Percentiles rank a stretch among this genome's conserved stretches.
phyloP scores from a whole-genome alignment of 2,329 filamentous ascomycete species.

The Exserohilum turcica region DNA sequence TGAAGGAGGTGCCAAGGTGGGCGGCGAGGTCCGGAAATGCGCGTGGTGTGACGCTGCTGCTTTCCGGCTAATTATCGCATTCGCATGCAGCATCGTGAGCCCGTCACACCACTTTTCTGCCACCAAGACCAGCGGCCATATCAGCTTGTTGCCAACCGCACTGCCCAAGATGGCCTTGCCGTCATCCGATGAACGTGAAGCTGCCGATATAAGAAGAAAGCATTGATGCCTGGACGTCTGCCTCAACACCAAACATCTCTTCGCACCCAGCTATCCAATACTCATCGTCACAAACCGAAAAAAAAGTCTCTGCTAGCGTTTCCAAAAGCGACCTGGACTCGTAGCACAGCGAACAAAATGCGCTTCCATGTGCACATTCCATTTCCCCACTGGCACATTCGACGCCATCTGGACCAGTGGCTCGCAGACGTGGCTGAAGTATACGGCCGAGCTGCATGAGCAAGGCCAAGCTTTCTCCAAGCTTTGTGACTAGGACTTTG shows the following conservation, averaged over 20 bases:
- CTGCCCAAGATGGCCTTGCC: not conserved
- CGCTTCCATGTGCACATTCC: slow-evolving; percentile 1
- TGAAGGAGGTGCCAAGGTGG: not conserved
- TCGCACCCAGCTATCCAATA: not conserved
- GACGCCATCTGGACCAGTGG: slow-evolving; percentile 9
- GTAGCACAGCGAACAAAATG: not conserved
- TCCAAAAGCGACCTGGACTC: not conserved
- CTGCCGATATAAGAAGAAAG: not conserved
- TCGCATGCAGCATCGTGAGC: not conserved
- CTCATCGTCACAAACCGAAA: not conserved
- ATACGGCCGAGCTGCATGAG: slow-evolving; percentile 5
- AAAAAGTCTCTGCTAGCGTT: not conserved
- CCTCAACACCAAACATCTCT: not conserved
- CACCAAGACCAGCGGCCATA: not conserved
- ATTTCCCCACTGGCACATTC: not conserved
- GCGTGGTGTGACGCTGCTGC: not conserved
- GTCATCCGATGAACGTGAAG: not conserved
- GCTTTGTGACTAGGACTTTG: not conserved
- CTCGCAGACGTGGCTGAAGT: slow-evolving; percentile 11
- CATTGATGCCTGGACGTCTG: not conserved
- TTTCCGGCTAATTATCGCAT: slow-evolving; percentile 1
- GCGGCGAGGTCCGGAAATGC: not conserved
- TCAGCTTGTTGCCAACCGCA: not conserved
- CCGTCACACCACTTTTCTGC: not conserved
- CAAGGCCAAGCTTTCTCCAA: slow-evolving; percentile 1